Base-by-base conservation (phyloP, 2,329 filamentous ascomycete genomes). In the Akanthomyces muscarius region DNA sequence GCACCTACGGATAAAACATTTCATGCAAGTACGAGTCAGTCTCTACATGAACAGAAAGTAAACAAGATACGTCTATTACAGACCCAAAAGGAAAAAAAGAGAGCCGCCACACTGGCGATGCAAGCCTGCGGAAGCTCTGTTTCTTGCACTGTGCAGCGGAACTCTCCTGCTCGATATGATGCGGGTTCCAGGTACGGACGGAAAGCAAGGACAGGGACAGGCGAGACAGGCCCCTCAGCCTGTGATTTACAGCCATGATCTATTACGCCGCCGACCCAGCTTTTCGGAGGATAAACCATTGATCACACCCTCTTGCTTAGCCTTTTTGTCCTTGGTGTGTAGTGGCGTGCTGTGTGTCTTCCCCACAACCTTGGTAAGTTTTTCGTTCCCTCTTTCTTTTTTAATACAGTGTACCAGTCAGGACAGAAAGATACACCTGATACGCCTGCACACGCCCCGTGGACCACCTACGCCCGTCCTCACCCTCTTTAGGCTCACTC, bases 361-460 rank as follows among this genome's bases (percentile, higher is more conserved):
- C 50, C 50, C 58, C 58, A 61, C 58, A 61, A 28, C 48, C 36
- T 23, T 61, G 48, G 23, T 30, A 48, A 48, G 38, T 23, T 48
- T 59, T 33, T 5, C 3, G 16, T n/a, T 50, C 14, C 21, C 4
- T 28, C 33, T 10, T 36, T 36, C 4, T 28, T 7, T 10, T 36
- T 36, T 36, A 36, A 10, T 11, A 36, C 7, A 36, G 33, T 36
- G 4, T 36, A 11, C 7, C 33, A 36, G 33, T 36, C 7, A 36
- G 5, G 33, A 36, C 33, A 36, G 33, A 36, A 36, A 36, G 2
- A 33, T 11, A 7, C 33, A 11, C 7, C 33, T 10, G 33, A 3
- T 36, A 36, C 33, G 33, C 33, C 33, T 2, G 33, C 33, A 16
- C 38, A 41, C 38, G 38, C 38, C 38, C 14, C 38, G 2, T 16